Evolutionary conservation across 768 basidiomycete genomes (phyloP), one percentile per base, ranked within the genome.

Genomic region (Pluteus cervinus): DNA sequence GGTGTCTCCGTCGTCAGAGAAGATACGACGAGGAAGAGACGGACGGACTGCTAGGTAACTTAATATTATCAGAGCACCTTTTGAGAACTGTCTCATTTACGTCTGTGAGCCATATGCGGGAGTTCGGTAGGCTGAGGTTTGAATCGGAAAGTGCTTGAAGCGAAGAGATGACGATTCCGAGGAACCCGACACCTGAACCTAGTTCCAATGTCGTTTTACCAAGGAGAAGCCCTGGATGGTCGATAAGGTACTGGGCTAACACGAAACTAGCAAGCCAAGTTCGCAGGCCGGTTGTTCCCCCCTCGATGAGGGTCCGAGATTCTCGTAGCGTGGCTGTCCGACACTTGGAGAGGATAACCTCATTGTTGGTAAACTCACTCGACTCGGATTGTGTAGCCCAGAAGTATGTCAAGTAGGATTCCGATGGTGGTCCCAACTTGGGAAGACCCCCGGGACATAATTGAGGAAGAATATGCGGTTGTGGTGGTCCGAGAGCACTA

Each of bases 201-300:
- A 89, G 65, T 53, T 90, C 87, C 7, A 90, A 68, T 5, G 86
- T 65, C 12, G 65, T 57, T 47, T 67, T 66, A 8, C 54, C 46
- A 14, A 44, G 41, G 1, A 81, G 57, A 8, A 76, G 36, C 6
- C 86, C 70, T 54, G 76, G 62, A 50, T 81, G 63, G 7, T 48
- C 42, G 14, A 76, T 68, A 16, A 89, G 61, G 48, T 76, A 80
- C 33, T 79, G 69, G 0, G 77, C 75, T 14, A 89, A 62, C 21
- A 73, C 61, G 29, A 81, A 71, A 46, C 84, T 81, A 4, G 87
- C 83, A 20, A 69, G 63, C 87, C 87, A 90, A 5, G 86, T 90
- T 37, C 82, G 69, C 33, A 89, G 57, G 9, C 87, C 86, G 1
- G 86, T 89, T 0, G 85, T 89, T 0, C 87, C 86, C 28, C 65